Base-by-base conservation (phyloP, 2,329 filamentous ascomycete genomes). In the Diaporthe citri region DNA sequence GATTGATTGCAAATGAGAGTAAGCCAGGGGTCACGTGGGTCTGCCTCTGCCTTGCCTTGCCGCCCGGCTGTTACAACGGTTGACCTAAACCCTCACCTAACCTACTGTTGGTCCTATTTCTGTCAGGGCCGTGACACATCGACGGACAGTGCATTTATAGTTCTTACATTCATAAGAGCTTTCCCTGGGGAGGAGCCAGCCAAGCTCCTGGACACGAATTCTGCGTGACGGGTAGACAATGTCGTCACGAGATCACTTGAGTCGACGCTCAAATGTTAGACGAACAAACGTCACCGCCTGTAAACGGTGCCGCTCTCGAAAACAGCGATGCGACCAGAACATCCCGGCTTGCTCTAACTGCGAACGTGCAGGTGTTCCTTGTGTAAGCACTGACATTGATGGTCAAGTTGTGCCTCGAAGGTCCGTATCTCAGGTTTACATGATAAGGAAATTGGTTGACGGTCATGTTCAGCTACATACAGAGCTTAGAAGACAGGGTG, bases 261-360 rank as follows among this genome's bases (percentile, higher is more conserved):
- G 34, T 39, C 56, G 31, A 39, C 56, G 56, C 31, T 48, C 56
- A 39, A 77, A 76, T 28, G 77, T 78, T 12, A 71, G 77, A 15
- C 66, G 71, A 43, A 71, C 73, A 20, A 78, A 77, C 56, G 77
- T 78, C 31, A 78, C 77, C 5, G 77, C 77, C 20, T 78, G 77
- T 41, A 64, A 69, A 22, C 52, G 77, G 20, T 78, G 74, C 51
- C 56, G 72, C n/a, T 75, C 76, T 17, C 72, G 77, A 8, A 78
- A 78, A 52, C 77, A 78, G 55, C 67, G 76, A 20, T 77, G 75
- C 39, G 75, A 77, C 46, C 76, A 77, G 69, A 76, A 70, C 39
- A 56, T 77, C 51, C 74, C 74, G 7, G 73, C 72, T 28, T 77
- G 76, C 31, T 77, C 57, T 7, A 76, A 76, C 15, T 77, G 75